These are phyloP conservation scores for Myrmaecium sp. DNA, from an alignment of 2,329 filamentous ascomycete genomes.

Conservation along the genomic window DNA sequence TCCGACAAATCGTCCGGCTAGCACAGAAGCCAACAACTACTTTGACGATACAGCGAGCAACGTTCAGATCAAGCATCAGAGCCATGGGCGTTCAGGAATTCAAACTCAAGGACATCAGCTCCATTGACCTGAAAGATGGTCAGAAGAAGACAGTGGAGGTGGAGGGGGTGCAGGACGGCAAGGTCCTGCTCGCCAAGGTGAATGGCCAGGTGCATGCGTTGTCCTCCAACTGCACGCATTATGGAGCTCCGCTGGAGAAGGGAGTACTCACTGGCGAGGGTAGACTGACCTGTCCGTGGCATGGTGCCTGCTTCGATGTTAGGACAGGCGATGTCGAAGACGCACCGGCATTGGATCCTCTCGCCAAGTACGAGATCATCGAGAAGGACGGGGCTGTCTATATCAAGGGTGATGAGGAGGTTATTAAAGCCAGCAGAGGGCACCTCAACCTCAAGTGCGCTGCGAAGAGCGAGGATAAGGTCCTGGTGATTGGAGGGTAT, in stretches of 20 bases:
- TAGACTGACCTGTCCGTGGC: slow-evolving; percentile 85
- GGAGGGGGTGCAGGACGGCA: slow-evolving; percentile 71
- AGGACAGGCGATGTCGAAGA: slow-evolving; percentile 87
- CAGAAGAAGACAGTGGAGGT: slow-evolving; percentile 83
- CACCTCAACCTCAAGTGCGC: slow-evolving; percentile 58
- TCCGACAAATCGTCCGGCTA: no score
- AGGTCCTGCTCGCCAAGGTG: slow-evolving; percentile 71
- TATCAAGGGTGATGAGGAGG: slow-evolving; percentile 60
- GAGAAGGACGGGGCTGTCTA: slow-evolving; percentile 75
- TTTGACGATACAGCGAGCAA: slow-evolving; percentile 9
- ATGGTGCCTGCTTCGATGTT: slow-evolving; percentile 90
- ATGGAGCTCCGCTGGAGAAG: slow-evolving; percentile 75
- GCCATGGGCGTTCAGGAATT: slow-evolving; percentile 29
- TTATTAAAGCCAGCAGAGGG: slow-evolving; percentile 60
- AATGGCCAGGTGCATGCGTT: slow-evolving; percentile 62
- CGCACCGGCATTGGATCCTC: slow-evolving; percentile 74
- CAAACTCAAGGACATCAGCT: slow-evolving; percentile 58
- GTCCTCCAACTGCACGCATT: slow-evolving; percentile 74
- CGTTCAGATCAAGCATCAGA: slow-evolving; percentile 13
- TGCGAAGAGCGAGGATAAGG: slow-evolving; percentile 40
- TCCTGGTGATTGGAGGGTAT: slow-evolving; percentile 68
- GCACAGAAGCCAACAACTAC: no score
- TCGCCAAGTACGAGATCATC: slow-evolving; percentile 64
- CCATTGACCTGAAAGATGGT: slow-evolving; percentile 57
- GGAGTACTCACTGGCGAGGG: slow-evolving; percentile 72